Evolutionary conservation across 176 grass and related monocot species (phyloP).

Genomic region (Oryza officinalis): DNA sequence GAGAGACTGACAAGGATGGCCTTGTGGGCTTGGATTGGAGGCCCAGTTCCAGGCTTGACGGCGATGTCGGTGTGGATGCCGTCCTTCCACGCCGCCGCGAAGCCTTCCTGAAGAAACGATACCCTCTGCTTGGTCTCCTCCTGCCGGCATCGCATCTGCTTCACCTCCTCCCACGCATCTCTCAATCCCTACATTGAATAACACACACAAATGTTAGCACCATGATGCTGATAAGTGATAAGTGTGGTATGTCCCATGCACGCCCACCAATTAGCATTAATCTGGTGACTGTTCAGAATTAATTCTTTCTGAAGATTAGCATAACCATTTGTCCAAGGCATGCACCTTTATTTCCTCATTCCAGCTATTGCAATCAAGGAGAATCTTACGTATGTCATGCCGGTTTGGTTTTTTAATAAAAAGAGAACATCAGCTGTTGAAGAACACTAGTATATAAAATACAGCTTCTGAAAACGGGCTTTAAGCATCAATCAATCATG

Average conservation of each 20-base stretch:
- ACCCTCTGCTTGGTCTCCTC: slow-evolving; percentile 44
- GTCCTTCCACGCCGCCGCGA: slow-evolving; percentile 57
- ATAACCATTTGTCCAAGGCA: not conserved
- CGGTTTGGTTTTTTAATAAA: no score
- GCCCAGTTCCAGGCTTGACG: slow-evolving; percentile 56
- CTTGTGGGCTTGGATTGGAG: slow-evolving; percentile 70
- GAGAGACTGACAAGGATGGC: slow-evolving; percentile 60
- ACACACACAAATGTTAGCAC: no score
- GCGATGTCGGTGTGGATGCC: slow-evolving; percentile 75
- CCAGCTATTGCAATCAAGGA: not conserved
- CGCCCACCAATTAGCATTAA: no score
- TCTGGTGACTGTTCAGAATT: no score
- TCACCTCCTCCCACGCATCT: slow-evolving; percentile 59
- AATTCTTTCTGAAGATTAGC: not conserved
- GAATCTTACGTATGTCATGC: not conserved
- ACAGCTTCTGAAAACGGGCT: not conserved
- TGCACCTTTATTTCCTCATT: not conserved
- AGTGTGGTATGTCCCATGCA: no score
- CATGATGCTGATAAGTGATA: no score
- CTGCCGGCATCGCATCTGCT: slow-evolving; percentile 57
- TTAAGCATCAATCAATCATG: not conserved
- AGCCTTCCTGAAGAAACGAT: slow-evolving; percentile 51
- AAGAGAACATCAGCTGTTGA: no score
- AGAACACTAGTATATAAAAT: no score
- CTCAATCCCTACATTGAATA: slow-evolving; percentile 49